Base-by-base conservation (phyloP, 2,329 filamentous ascomycete genomes). In the Grosmannia huntii region DNA sequence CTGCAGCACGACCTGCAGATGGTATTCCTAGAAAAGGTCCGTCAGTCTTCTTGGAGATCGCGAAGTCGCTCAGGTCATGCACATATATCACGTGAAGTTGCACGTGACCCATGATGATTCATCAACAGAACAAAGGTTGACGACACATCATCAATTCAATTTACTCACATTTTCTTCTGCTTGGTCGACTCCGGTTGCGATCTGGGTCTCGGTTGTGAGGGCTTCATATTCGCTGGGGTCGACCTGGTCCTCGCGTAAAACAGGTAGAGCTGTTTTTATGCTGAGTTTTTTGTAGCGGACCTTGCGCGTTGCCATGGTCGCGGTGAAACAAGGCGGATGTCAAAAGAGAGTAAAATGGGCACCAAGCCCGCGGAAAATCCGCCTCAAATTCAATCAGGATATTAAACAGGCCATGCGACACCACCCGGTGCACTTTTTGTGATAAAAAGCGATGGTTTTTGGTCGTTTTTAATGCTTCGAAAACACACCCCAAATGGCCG, bases 161-260 rank as follows among this genome's bases (percentile, higher is more conserved):
- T 63, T 65, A 89, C 90, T 84, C 75, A 96, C 94, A 76, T 92
- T 92, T 83, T 97, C 91, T 75, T 99, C 94, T 64, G 85, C 89
- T 71, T 95, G 91, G 74, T 99, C 94, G 67, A 99, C 94, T 73
- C 94, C 94, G 65, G 91, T 96, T 70, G 94, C 90, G 70, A 96
- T 90, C 86, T 89, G 75, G 79, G 84, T 77, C 82, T 89, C 81
- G 70, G 87, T 86, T 66, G 87, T 87, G 70, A 92, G 85, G 67
- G 88, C 83, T 74, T 95, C 89, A 72, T 96, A 95, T 73, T 90
- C 83, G 68, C 79, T 82, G 69, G 86, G 80, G 70, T 96, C 90
- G 74, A 97, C 87, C 70, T 97, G 89, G 72, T 90, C 81, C 75
- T 97, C 92, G 71, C 87, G 84, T 68, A 96, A 82, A 67, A 99